Evolutionary conservation across 2,329 filamentous ascomycete species (phyloP).

Genomic region (Arthrobotrys pseudoclavata): DNA sequence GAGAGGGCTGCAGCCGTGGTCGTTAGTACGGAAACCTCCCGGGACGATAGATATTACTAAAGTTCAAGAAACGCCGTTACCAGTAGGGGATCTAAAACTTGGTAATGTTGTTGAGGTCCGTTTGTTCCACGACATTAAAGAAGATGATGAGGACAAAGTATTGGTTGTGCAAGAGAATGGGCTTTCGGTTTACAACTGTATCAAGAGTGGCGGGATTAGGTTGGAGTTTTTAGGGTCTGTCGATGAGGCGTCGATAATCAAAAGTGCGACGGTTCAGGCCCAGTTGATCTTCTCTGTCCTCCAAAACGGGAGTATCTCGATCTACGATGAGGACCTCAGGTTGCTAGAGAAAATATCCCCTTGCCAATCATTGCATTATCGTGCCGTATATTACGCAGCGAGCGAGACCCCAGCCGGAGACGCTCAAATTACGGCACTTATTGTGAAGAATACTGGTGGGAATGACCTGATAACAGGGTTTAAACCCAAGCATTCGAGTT

Average conservation of each 20-base stretch:
- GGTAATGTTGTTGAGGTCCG: conserved; percentile 44
- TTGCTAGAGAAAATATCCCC: conserved; percentile 24
- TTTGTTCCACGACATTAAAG: conserved; percentile 58
- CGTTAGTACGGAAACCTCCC: conserved; percentile 50
- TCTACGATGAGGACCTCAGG: conserved; percentile 48
- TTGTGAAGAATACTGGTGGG: conserved; percentile 40
- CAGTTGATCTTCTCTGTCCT: conserved; percentile 44
- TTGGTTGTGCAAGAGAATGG: conserved; percentile 54
- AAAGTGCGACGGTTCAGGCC: conserved; percentile 35
- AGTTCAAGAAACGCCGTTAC: conserved; percentile 56
- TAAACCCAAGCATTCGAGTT: conserved; percentile 28
- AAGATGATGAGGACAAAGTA: conserved; percentile 51
- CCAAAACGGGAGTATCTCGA: conserved; percentile 34
- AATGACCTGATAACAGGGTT: conserved; percentile 42
- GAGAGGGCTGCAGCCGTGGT: conserved; percentile 61
- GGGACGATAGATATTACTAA: conserved; percentile 43
- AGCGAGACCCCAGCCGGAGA: conserved; percentile 33
- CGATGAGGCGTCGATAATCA: conserved; percentile 39
- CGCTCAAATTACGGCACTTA: conserved; percentile 38
- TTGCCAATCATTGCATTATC: conserved; percentile 36
- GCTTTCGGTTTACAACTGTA: conserved; percentile 42
- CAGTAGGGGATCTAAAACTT: conserved; percentile 50
- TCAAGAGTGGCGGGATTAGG: conserved; percentile 52
- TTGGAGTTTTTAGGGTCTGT: conserved; percentile 42
- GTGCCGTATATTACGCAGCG: conserved; percentile 38